Percentiles rank a stretch among this genome's conserved stretches.
Conservation (phyloP, 768 basidiomycete genomes). For the Pleurotus tuoliensis region DNA sequence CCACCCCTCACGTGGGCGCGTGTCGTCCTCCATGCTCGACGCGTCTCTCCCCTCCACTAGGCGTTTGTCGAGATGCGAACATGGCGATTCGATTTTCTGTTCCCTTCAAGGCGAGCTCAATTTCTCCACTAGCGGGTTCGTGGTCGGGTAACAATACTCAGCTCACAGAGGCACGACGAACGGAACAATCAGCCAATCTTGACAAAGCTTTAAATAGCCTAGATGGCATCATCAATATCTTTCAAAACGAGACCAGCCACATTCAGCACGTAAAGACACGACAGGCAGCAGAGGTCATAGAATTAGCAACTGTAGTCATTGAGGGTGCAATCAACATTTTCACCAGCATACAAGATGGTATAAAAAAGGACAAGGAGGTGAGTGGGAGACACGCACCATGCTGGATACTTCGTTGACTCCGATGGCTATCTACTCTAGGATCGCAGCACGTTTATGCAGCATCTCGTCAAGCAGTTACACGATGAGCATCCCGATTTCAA, state of each 20-base stretch:
- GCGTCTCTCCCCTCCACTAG: no score
- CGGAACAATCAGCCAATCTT: no score
- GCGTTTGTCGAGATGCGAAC: no score
- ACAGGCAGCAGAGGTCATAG: not conserved
- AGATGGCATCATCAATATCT: not conserved
- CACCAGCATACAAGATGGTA: not conserved
- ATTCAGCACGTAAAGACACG: not conserved
- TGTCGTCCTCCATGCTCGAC: no score
- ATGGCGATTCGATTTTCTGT: no score
- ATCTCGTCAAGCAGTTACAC: constrained; percentile 3
- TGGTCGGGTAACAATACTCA: not conserved
- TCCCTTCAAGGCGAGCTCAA: no score
- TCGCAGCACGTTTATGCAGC: constrained; percentile 10
- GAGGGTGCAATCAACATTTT: not conserved
- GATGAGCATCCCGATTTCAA: constrained; percentile 11
- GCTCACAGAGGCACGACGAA: not conserved
- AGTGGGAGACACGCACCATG: not conserved
- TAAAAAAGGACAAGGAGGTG: not conserved
- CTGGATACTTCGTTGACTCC: not conserved
- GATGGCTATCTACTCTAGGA: not conserved
- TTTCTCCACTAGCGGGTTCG: no score
- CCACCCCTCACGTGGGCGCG: no score
- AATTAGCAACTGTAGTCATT: not conserved
- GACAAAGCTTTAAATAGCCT: no score
- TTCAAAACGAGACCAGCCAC: not conserved